Evolutionary conservation across 1,284 basidiomycete species (phyloP).

Genomic region (Heterobasidion occidentale): DNA sequence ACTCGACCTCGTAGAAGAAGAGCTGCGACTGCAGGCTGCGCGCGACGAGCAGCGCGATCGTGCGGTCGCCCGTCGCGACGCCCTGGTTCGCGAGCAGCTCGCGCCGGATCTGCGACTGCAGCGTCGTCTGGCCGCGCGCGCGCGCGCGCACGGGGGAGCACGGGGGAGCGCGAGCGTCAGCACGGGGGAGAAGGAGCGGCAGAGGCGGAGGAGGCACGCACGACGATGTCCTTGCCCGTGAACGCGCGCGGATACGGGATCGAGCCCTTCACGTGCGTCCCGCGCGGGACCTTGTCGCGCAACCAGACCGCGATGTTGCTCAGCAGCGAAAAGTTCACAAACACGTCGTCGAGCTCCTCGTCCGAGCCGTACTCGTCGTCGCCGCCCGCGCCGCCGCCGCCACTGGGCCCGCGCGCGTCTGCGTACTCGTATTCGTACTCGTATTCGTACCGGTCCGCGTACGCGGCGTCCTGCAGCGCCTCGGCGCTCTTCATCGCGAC

Average conservation of each 20-base stretch:
- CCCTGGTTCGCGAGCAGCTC: slow-evolving; percentile 66
- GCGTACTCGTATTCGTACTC: slow-evolving; percentile 25
- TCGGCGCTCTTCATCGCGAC: slow-evolving; percentile 33
- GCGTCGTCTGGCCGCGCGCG: slow-evolving; percentile 51
- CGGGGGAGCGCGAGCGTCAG: not conserved
- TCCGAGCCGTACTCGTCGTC: slow-evolving; percentile 60
- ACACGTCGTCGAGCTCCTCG: slow-evolving; percentile 61
- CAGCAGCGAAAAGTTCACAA: slow-evolving; percentile 82
- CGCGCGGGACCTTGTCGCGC: slow-evolving; percentile 78
- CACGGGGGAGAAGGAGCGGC: not conserved
- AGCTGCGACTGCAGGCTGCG: slow-evolving; percentile 86
- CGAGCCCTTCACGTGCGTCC: slow-evolving; percentile 85
- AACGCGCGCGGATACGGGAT: slow-evolving; percentile 84
- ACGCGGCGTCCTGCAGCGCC: slow-evolving; percentile 22
- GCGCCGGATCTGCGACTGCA: slow-evolving; percentile 71
- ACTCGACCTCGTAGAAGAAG: slow-evolving; percentile 97
- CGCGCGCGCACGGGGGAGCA: not conserved
- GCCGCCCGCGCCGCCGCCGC: slow-evolving; percentile 28
- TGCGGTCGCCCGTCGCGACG: slow-evolving; percentile 62
- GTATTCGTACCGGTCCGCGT: slow-evolving; percentile 35
- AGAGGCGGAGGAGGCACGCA: slow-evolving; percentile 30
- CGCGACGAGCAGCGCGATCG: slow-evolving; percentile 80
- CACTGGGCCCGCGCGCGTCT: too few relatives aligned
- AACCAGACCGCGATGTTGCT: slow-evolving; percentile 86
- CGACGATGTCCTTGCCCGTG: slow-evolving; percentile 89